Conservation (phyloP, 768 basidiomycete genomes). For the Kwoniella mangroviensis region DNA sequence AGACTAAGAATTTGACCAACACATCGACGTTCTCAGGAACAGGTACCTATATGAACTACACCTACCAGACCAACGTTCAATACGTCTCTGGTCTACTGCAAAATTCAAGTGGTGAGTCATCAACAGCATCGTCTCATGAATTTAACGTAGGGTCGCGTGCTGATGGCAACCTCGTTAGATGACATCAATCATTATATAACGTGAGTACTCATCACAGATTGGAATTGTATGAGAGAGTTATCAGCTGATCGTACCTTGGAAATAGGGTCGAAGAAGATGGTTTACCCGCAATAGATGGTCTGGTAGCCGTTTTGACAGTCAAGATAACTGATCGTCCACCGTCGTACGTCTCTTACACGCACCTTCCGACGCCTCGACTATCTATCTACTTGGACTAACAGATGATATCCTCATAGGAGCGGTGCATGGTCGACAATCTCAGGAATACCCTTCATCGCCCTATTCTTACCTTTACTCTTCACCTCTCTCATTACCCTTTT, state of each 20-base stretch:
- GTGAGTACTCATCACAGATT: conserved; percentile 23
- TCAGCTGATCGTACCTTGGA: background rate
- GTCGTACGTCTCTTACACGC: conserved; percentile 33
- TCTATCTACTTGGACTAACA: too few species aligned
- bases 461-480: conserved; percentile 8
- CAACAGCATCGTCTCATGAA: background rate
- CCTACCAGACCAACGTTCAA: conserved; percentile 70
- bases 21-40: conserved; percentile 67
- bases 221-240: background rate
- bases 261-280: conserved; percentile 43
- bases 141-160: background rate
- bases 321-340: conserved; percentile 62
- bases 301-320: conserved; percentile 78
- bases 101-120: conserved; percentile 64
- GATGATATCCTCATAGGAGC: conserved; percentile 1
- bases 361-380: too few species aligned
- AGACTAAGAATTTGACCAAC: conserved; percentile 62
- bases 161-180: conserved; percentile 22
- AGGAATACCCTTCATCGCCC: conserved; percentile 8
- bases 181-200: conserved; percentile 58
- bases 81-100: conserved; percentile 74
- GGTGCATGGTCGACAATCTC: conserved; percentile 16
- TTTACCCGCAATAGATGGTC: conserved; percentile 70
- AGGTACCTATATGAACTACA: conserved; percentile 70
- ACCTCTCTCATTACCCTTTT: conserved; percentile 10